phyloP scores from a whole-genome alignment of 129 eudicot genomes.

The sunflower (Helianthus annuus) region DNA sequence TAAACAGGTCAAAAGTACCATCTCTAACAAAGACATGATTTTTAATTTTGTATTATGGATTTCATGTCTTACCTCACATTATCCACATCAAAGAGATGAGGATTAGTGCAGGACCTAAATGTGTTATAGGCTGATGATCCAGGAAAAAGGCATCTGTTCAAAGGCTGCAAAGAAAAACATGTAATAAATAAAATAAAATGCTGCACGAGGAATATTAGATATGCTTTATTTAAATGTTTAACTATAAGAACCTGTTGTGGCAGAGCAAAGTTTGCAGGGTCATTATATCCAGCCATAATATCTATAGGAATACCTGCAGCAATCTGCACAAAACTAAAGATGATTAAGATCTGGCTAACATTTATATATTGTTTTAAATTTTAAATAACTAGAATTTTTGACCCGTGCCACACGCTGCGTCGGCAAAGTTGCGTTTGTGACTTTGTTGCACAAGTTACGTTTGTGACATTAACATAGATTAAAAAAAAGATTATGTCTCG shows the following conservation, averaged over 20 bases:
- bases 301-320: conserved; percentile 86
- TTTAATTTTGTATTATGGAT: neutral
- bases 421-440: too few species aligned
- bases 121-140: conserved; percentile 86
- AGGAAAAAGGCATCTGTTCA: conserved; percentile 92
- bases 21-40: conserved; percentile 7
- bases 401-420: too few species aligned
- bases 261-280: conserved; percentile 82
- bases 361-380: neutral
- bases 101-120: conserved; percentile 87
- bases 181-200: conserved; percentile 16
- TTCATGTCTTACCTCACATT: conserved; percentile 56
- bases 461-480: too few species aligned
- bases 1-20: neutral
- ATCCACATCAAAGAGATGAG: conserved; percentile 90
- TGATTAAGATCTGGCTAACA: conserved; percentile 1
- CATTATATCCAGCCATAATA: conserved; percentile 86
- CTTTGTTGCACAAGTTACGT: too few species aligned
- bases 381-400: too few species aligned
- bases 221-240: neutral
- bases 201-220: neutral
- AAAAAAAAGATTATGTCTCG: too few species aligned
- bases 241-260: conserved; percentile 79
- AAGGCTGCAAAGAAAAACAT: conserved; percentile 50
- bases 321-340: conserved; percentile 50